A percentile compares a stretch with the other conserved stretches of the same genome.
These are phyloP conservation scores for Plenodomus tracheiphilus DNA, from an alignment of 2,329 filamentous ascomycete species.

Conservation along the genomic window DNA sequence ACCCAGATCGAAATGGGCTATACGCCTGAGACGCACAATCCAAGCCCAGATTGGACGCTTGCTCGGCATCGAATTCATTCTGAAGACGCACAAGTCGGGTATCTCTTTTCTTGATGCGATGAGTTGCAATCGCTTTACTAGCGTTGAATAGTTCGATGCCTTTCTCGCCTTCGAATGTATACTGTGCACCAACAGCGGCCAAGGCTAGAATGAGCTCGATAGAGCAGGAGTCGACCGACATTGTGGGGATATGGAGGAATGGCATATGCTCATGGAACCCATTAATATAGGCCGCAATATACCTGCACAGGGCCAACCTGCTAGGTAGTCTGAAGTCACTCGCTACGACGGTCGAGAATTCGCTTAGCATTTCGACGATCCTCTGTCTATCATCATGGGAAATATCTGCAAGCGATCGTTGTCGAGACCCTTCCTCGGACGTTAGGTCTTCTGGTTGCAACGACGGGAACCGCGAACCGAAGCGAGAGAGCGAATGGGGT, in stretches of 20 bases:
- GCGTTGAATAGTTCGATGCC: conserved; percentile 62
- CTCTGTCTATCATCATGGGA: conserved; percentile 39
- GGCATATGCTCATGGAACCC: conserved; percentile 66
- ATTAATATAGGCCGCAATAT: conserved; percentile 70
- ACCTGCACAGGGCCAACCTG: conserved; percentile 68
- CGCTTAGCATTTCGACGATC: conserved; percentile 63
- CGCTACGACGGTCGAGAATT: conserved; percentile 64
- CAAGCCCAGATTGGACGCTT: conserved; percentile 19
- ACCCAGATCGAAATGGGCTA: conserved; percentile 21
- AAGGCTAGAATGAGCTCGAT: conserved; percentile 70
- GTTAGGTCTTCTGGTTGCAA: conserved; percentile 43
- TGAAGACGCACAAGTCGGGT: conserved; percentile 46
- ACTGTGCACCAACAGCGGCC: conserved; percentile 68
- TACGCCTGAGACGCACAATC: conserved; percentile 13
- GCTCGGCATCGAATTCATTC: conserved; percentile 23
- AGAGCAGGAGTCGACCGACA: conserved; percentile 65
- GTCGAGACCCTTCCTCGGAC: conserved; percentile 9
- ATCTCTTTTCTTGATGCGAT: conserved; percentile 56
- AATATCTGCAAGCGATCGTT: conserved; percentile 38
- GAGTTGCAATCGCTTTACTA: conserved; percentile 57
- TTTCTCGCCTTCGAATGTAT: conserved; percentile 57
- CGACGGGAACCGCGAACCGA: conserved; percentile 46
- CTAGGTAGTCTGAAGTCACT: conserved; percentile 69
- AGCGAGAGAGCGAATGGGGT: conserved; percentile 40
- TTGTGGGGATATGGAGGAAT: conserved; percentile 69